phyloP scores from a whole-genome alignment of 2,329 filamentous ascomycete species.

The Diaporthe batatas region DNA sequence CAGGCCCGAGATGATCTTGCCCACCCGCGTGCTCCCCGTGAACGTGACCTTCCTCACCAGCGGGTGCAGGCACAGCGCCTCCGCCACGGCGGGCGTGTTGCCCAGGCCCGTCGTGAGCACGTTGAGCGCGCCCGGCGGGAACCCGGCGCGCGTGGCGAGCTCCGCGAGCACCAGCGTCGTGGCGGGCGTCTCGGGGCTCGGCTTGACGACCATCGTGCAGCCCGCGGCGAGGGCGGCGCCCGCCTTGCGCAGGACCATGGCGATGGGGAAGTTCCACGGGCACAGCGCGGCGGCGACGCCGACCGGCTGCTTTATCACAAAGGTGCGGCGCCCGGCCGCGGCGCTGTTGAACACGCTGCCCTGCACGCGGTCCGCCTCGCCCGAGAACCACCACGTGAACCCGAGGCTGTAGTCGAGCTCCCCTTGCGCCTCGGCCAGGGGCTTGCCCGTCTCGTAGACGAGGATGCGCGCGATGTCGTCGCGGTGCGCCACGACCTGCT shows the following conservation, averaged over 20 bases:
- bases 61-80: constrained; percentile 61
- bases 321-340: constrained; percentile 72
- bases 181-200: constrained; percentile 80
- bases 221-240: constrained; percentile 78
- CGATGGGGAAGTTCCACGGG: constrained; percentile 80
- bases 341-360: constrained; percentile 72
- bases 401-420: constrained; percentile 68
- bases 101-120: constrained; percentile 60
- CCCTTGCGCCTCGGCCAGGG: constrained; percentile 64
- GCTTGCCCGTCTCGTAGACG: constrained; percentile 68
- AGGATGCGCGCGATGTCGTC: constrained; percentile 57
- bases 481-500: constrained; percentile 52
- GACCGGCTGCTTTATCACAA: constrained; percentile 82
- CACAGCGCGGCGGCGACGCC: constrained; percentile 77
- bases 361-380: constrained; percentile 63
- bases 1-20: constrained; percentile 73
- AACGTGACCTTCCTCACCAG: constrained; percentile 77
- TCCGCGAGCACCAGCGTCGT: constrained; percentile 78
- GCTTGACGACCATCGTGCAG: constrained; percentile 81
- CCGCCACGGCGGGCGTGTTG: constrained; percentile 59
- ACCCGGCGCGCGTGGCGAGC: constrained; percentile 78
- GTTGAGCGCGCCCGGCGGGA: constrained; percentile 78
- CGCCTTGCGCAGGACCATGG: constrained; percentile 76
- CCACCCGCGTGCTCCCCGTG: constrained; percentile 79
- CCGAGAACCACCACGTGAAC: constrained; percentile 70